These are phyloP conservation scores for Tuber calosporum DNA, from an alignment of 495 filamentous ascomycete species.

Conservation along the genomic window DNA sequence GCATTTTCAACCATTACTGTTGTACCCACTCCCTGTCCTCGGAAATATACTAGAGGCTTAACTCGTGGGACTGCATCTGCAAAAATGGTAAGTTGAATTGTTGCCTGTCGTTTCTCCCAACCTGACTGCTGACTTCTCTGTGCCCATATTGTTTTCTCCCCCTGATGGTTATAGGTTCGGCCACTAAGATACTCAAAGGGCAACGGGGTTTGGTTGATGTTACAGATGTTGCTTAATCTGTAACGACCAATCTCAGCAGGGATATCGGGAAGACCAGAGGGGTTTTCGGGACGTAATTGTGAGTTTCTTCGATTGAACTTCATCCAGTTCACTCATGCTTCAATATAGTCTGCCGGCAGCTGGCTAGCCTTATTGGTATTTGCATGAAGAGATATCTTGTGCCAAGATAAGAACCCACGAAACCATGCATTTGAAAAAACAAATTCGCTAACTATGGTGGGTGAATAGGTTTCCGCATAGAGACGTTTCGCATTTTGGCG, in stretches of 20 bases:
- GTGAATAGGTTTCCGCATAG: background rate
- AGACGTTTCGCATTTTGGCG: background rate
- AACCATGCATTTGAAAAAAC: background rate
- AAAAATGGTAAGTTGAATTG: constrained; percentile 12
- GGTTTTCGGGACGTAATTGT: background rate
- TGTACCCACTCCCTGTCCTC: background rate
- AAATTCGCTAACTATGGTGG: background rate
- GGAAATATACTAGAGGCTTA: constrained; percentile 11
- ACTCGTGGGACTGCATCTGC: constrained; percentile 11
- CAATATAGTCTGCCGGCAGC: background rate
- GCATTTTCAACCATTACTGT: background rate
- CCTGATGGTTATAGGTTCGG: constrained; percentile 11
- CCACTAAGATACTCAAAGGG: constrained; percentile 17
- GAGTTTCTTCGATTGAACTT: constrained; percentile 12
- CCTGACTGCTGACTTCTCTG: background rate
- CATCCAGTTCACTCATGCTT: background rate
- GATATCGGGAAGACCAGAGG: background rate
- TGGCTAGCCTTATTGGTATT: constrained; percentile 2
- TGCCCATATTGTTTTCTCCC: constrained; percentile 6
- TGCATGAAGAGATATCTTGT: background rate
- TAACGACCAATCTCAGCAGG: background rate
- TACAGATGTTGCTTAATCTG: constrained; percentile 7
- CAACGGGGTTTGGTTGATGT: constrained; percentile 11
- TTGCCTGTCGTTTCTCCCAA: constrained; percentile 21
- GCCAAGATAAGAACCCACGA: background rate